Base-by-base conservation (phyloP, 139 green algal genomes). In the Trebouxia sp. region DNA sequence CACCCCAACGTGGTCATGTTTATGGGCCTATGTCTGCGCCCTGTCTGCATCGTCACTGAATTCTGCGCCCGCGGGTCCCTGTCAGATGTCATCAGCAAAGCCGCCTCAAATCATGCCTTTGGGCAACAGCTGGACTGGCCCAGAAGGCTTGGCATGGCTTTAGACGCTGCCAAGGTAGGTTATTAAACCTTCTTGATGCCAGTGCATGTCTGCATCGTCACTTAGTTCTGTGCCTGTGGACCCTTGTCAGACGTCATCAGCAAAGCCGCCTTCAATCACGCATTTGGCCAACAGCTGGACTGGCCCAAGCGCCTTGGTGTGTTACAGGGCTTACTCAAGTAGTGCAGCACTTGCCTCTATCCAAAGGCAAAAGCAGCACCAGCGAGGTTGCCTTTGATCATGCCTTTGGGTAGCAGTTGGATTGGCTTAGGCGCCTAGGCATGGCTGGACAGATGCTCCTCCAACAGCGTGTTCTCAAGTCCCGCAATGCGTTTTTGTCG, bases 1-100 rank as follows among this genome's bases (percentile, higher is more conserved):
- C 88, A 92, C 82, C 88, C 88, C 58, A 92, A 91, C 47, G 75
- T 87, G 7, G 79, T 90, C 53, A 55, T 90, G 48, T 91, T 89
- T 82, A 82, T 92, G 79, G 88, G 88, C 32, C 65, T 81, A 7
- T 85, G 78, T 65, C 75, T 85, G 47, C 42, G 90, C 45, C 88
- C 88, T 26, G 87, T 88, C 62, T 84, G 78, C 37, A 30, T 90
- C 38, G 67, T 90, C 65, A 65, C 53, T 26, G 80, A 84, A 58
- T 85, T 79, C 35, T 91, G 87, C 74, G 70, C 78, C 43, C 77
- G 84, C 51, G 82, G 84, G 3, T 90, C 87, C 14, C 53, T 92
- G 32, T 83, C 84, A 45, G 77, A 85, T 38, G 65, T 92, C 50
- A 75, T 92, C 45, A 39, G 41, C 0, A 81, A 81, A 38, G 81